A percentile compares a stretch with the other conserved stretches of the same genome.
Conservation (phyloP, 2,329 filamentous ascomycete genomes). For the Xylariales sp. region DNA sequence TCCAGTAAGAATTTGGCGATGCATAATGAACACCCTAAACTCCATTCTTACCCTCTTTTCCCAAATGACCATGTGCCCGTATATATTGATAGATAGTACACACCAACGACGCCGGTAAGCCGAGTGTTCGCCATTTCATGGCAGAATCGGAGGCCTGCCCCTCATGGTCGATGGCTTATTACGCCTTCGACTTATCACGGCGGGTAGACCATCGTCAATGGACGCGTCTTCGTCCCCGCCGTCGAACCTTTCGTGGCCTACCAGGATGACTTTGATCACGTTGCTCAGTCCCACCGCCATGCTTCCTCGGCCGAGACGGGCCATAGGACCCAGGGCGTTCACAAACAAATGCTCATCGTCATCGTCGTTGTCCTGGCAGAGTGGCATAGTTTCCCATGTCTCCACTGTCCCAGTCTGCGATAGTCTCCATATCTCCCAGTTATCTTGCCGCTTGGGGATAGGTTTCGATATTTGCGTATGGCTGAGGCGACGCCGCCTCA, state of each 20-base stretch:
- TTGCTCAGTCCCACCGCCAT: conserved; percentile 71
- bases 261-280: conserved; percentile 64
- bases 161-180: conserved; percentile 21
- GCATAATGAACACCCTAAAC: no score
- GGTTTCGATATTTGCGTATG: conserved; percentile 5
- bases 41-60: no score
- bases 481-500: conserved; percentile 23
- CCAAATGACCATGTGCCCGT: not conserved
- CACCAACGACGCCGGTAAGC: not conserved
- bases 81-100: not conserved
- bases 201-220: conserved; percentile 32
- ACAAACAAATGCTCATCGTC: conserved; percentile 60
- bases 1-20: no score
- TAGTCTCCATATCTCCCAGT: conserved; percentile 54
- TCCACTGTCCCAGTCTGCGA: conserved; percentile 39
- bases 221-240: conserved; percentile 22
- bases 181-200: conserved; percentile 23
- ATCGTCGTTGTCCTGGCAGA: conserved; percentile 35
- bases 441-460: conserved; percentile 17
- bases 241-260: conserved; percentile 63
- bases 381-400: conserved; percentile 39
- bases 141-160: conserved; percentile 5
- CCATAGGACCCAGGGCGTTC: conserved; percentile 60
- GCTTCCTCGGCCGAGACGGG: conserved; percentile 57
- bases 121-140: not conserved